Evolutionary conservation across 164 flowering plant species (phyloP).

Genomic region (Stephania japonica): DNA sequence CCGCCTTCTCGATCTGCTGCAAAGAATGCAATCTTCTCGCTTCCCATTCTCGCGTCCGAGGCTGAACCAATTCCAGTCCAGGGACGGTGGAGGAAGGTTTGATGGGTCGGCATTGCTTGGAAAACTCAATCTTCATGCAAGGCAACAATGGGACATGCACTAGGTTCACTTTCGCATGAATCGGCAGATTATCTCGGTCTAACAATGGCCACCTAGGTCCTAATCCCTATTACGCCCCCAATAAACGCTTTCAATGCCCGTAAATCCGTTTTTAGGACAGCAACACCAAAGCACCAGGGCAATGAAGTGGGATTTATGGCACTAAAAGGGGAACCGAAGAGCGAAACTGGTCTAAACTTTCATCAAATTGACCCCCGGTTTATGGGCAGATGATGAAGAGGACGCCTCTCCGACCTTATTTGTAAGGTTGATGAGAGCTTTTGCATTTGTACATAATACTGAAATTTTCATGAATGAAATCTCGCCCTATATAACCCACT

Average conservation of each 20-base stretch:
- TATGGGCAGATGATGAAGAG: conserved; percentile 66
- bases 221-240: conserved; percentile 11
- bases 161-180: conserved; percentile 50
- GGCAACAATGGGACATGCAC: conserved; percentile 44
- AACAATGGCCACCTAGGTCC: conserved; percentile 46
- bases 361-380: conserved; percentile 33
- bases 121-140: conserved; percentile 33
- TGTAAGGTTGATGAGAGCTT: conserved; percentile 1
- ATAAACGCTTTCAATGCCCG: conserved; percentile 35
- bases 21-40: conserved; percentile 22
- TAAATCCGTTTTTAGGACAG: conserved; percentile 45
- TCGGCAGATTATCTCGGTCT: conserved; percentile 40
- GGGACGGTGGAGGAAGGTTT: conserved; percentile 35
- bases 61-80: conserved; percentile 53
- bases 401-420: conserved; percentile 54
- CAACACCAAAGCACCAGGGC: conserved; percentile 35
- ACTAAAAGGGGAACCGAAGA: conserved; percentile 61
- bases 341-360: conserved; percentile 40
- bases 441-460: conserved; percentile 6
- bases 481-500: background rate
- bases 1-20: conserved; percentile 28
- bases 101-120: conserved; percentile 37
- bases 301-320: conserved; percentile 48
- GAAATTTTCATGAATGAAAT: conserved; percentile 1
- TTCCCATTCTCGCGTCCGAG: conserved; percentile 31